These are phyloP conservation scores for Pilaira anomala DNA, from an alignment of 192 early-diverging fungal species.

Conservation along the genomic window DNA sequence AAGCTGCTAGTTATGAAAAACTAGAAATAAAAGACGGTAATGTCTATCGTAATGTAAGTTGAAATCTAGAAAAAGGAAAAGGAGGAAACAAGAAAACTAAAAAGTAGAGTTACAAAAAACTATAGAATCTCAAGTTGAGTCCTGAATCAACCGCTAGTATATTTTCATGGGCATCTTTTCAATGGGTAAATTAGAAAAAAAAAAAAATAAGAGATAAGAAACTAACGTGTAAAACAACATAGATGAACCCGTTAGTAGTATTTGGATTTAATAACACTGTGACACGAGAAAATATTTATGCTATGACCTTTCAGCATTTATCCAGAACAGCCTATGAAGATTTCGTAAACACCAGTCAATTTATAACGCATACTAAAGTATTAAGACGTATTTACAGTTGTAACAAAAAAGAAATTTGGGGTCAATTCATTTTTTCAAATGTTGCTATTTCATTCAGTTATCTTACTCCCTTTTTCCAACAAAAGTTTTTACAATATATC, in stretches of 20 bases:
- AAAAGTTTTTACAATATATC: conserved; percentile 41
- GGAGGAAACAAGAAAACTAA: neutral
- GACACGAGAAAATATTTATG: conserved; percentile 15
- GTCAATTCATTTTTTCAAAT: conserved; percentile 20
- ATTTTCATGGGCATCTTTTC: conserved; percentile 20
- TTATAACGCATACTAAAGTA: neutral
- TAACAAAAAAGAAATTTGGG: conserved; percentile 25
- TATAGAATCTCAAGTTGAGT: conserved; percentile 11
- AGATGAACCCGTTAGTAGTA: conserved; percentile 12
- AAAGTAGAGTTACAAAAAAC: neutral
- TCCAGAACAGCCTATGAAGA: conserved; percentile 5
- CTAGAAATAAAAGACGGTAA: conserved; percentile 7
- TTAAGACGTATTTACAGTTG: conserved; percentile 17
- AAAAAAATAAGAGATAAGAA: too few species aligned
- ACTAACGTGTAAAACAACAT: neutral
- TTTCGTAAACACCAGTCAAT: neutral
- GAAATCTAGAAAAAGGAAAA: neutral
- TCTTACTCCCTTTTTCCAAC: conserved; percentile 45
- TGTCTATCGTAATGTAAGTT: conserved; percentile 23
- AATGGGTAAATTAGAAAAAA: conserved; percentile 10
- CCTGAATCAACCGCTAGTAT: conserved; percentile 20
- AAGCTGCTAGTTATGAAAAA: neutral
- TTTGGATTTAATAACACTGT: conserved; percentile 9
- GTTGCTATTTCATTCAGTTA: conserved; percentile 32
- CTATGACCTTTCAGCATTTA: conserved; percentile 13